These are phyloP conservation scores for Somion occarium DNA, from an alignment of 1,284 basidiomycete genomes.

Conservation along the genomic window DNA sequence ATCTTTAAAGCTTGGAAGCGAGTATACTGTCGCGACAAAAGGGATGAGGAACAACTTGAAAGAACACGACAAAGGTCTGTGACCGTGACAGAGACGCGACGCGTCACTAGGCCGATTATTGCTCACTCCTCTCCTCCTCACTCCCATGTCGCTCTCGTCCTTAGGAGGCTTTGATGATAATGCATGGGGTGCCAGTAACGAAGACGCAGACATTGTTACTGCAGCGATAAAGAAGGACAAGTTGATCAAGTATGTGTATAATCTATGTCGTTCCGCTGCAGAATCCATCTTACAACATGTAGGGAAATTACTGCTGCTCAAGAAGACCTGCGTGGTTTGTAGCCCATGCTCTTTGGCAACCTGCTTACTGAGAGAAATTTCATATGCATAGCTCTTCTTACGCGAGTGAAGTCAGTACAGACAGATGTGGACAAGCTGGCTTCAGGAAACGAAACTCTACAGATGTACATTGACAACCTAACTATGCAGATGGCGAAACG, in stretches of 20 bases:
- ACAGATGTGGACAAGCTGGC: constrained; percentile 71
- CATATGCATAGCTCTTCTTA: constrained; percentile 53
- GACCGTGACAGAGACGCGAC: too few relatives aligned
- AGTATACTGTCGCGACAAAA: background rate
- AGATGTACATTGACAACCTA: constrained; percentile 86
- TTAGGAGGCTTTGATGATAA: constrained; percentile 46
- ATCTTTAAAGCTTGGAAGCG: too few relatives aligned
- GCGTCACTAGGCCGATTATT: too few relatives aligned
- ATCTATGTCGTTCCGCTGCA: background rate
- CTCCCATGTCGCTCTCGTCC: constrained; percentile 32
- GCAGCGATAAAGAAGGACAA: constrained; percentile 72
- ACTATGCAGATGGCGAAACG: constrained; percentile 79
- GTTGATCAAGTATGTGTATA: constrained; percentile 44
- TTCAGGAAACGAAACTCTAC: constrained; percentile 76
- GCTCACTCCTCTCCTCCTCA: background rate
- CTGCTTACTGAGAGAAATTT: background rate
- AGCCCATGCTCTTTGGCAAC: constrained; percentile 1
- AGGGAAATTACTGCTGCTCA: constrained; percentile 73
- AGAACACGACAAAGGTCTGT: too few relatives aligned
- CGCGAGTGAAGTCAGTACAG: constrained; percentile 65
- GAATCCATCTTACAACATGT: background rate
- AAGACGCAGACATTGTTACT: constrained; percentile 57
- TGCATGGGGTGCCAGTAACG: constrained; percentile 51
- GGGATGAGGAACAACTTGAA: background rate
- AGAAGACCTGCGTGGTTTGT: constrained; percentile 66